phyloP scores from a whole-genome alignment of 352 stramenopile genomes.

The Peronospora belbahrii region DNA sequence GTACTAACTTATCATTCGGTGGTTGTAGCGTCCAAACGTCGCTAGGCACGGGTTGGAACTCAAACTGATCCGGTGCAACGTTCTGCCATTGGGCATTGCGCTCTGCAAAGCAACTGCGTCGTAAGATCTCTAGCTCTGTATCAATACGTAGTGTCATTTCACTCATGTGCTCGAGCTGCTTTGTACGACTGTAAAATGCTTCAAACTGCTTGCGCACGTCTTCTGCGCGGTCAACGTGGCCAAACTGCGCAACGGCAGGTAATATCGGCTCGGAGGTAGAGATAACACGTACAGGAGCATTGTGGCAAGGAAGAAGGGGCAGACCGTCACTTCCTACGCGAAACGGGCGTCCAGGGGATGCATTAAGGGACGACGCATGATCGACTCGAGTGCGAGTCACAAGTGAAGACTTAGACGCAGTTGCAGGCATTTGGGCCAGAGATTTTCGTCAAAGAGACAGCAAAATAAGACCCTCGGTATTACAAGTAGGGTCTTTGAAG shows the following conservation, averaged over 20 bases:
- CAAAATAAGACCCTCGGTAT: background rate
- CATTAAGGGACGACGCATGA: conserved; percentile 7
- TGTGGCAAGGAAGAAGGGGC: conserved; percentile 26
- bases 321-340: conserved; percentile 25
- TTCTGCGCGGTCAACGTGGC: conserved; percentile 9
- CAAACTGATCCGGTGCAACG: conserved; percentile 45
- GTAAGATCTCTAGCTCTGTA: conserved; percentile 66
- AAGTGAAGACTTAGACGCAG: conserved; percentile 22
- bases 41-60: conserved; percentile 18
- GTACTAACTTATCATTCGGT: conserved; percentile 29
- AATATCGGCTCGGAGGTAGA: background rate
- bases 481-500: background rate
- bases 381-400: conserved; percentile 19
- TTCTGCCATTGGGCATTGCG: conserved; percentile 60
- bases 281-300: conserved; percentile 4
- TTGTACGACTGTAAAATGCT: conserved; percentile 30
- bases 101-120: conserved; percentile 62
- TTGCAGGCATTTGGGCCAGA: conserved; percentile 12
- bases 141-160: conserved; percentile 76
- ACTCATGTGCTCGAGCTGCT: conserved; percentile 27
- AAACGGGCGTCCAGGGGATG: conserved; percentile 10
- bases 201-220: conserved; percentile 42
- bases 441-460: background rate
- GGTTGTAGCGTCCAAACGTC: conserved; percentile 36
- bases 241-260: conserved; percentile 23